Conservation (phyloP, 306 rosid species). For the Hippophae rhamnoides region DNA sequence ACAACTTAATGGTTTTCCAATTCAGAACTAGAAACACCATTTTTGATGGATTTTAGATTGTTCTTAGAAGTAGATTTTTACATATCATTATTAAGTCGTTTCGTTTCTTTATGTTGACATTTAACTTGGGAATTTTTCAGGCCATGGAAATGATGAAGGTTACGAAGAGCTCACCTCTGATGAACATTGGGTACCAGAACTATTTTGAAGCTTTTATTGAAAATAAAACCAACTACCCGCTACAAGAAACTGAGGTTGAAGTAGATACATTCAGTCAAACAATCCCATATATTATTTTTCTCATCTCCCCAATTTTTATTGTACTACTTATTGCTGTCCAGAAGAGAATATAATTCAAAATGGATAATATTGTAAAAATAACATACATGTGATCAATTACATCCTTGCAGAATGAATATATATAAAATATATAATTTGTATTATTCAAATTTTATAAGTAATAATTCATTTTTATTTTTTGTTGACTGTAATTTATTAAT, state of each 20-base stretch:
- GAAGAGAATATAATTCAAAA: slow-evolving; percentile 42
- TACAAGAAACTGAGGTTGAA: slow-evolving; percentile 34
- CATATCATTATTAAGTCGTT: not conserved
- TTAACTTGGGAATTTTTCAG: slow-evolving; percentile 31
- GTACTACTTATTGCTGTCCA: slow-evolving; percentile 54
- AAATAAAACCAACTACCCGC: slow-evolving; percentile 35
- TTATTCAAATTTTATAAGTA: too few relatives aligned
- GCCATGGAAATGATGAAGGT: slow-evolving; percentile 94
- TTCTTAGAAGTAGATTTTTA: slow-evolving; percentile 8
- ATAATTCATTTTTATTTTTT: too few relatives aligned
- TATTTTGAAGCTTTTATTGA: slow-evolving; percentile 79
- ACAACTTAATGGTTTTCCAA: not conserved
- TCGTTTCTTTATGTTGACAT: not conserved
- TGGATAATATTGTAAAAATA: not conserved
- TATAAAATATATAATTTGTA: too few relatives aligned
- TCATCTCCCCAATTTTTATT: slow-evolving; percentile 65
- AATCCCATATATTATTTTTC: slow-evolving; percentile 52
- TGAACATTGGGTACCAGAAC: slow-evolving; percentile 53
- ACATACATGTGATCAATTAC: not conserved
- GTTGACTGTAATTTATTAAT: too few relatives aligned
- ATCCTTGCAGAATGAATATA: not conserved
- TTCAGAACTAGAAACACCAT: not conserved
- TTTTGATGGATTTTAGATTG: not conserved
- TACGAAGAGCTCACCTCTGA: slow-evolving; percentile 34
- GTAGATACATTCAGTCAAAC: slow-evolving; percentile 40